phyloP scores from a whole-genome alignment of 2,329 filamentous ascomycete genomes.

The Alternaria triticina region DNA sequence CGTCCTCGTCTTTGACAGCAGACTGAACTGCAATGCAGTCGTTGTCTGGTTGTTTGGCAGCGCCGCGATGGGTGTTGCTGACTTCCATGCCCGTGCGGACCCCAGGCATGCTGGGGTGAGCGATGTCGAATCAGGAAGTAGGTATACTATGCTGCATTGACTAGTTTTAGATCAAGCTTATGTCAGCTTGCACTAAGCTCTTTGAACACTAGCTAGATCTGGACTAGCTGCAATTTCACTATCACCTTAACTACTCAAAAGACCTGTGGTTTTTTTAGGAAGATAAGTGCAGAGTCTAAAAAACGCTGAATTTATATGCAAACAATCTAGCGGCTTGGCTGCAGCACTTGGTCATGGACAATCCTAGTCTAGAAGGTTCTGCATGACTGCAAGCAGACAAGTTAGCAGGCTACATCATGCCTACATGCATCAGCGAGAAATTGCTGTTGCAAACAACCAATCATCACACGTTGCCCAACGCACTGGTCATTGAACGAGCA shows the following conservation, averaged over 20 bases:
- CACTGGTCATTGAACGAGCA: neutral
- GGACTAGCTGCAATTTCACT: neutral
- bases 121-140: neutral
- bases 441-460: neutral
- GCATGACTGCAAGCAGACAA: neutral
- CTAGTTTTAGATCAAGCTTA: neutral
- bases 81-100: constrained; percentile 13
- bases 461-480: neutral
- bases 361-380: neutral
- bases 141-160: neutral
- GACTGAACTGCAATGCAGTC: neutral
- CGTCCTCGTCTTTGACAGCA: constrained; percentile 22
- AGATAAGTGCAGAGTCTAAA: neutral
- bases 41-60: neutral
- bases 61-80: neutral
- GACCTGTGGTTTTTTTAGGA: neutral
- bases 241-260: neutral
- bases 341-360: neutral
- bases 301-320: neutral
- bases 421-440: neutral
- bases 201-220: neutral
- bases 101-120: neutral
- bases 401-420: neutral
- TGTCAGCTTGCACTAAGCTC: neutral
- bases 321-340: neutral